Conservation (phyloP, 163 green algal genomes). For the Chlorella variabilis region DNA sequence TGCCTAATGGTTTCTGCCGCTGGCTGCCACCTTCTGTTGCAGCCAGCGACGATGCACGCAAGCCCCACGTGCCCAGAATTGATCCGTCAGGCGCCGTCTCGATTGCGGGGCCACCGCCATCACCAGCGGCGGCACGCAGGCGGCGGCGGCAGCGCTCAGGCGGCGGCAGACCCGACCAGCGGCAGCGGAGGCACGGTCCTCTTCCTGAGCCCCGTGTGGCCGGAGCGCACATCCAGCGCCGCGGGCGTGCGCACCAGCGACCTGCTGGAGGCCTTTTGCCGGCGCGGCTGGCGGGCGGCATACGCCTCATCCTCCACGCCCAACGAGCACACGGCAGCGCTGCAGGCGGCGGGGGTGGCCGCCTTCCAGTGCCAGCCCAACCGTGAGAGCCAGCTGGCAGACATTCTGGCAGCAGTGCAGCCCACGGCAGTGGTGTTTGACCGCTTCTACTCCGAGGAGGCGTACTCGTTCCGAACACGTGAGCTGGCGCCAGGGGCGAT, state of each 20-base stretch:
- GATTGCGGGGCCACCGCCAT: no score
- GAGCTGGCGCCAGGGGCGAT: slow-evolving; percentile 45
- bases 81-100: no score
- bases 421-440: slow-evolving; percentile 60
- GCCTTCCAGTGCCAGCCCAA: slow-evolving; percentile 43
- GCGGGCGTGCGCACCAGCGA: slow-evolving; percentile 19
- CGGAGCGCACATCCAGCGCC: slow-evolving; percentile 46
- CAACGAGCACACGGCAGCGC: slow-evolving; percentile 48
- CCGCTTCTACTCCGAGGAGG: slow-evolving; percentile 69
- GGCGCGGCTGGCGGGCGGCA: background rate
- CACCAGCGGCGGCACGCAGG: no score
- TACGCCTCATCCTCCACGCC: slow-evolving; percentile 38
- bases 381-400: slow-evolving; percentile 29
- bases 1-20: no score
- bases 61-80: no score
- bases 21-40: no score
- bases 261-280: slow-evolving; percentile 1
- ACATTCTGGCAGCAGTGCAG: slow-evolving; percentile 18
- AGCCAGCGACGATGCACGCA: no score
- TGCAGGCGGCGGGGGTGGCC: slow-evolving; percentile 38
- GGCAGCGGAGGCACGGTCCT: slow-evolving; percentile 24
- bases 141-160: no score
- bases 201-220: slow-evolving; percentile 56
- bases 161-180: no score
- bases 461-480: slow-evolving; percentile 58